Conservation (phyloP, 305 asterid genomes). For the Fraxinus floribunda region DNA sequence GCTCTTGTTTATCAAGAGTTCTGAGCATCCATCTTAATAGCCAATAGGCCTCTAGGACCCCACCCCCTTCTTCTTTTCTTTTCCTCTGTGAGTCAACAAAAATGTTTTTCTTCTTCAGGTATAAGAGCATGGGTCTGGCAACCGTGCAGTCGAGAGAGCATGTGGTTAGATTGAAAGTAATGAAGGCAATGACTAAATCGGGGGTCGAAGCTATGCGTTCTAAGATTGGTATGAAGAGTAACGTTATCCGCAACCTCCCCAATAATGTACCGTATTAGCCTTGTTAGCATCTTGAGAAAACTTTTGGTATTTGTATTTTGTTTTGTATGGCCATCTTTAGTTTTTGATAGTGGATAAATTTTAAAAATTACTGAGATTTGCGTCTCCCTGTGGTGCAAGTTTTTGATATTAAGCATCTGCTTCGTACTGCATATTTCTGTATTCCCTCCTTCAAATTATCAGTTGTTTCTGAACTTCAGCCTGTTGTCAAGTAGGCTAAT, state of each 20-base stretch:
- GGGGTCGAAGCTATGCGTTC: constrained; percentile 83
- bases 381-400: background rate
- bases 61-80: background rate
- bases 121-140: constrained; percentile 84
- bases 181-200: constrained; percentile 67
- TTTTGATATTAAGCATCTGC: background rate
- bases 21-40: background rate
- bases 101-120: constrained; percentile 42
- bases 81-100: background rate
- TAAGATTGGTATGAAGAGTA: constrained; percentile 89
- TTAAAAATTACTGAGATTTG: background rate
- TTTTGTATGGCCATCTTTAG: background rate
- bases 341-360: background rate
- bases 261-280: constrained; percentile 62
- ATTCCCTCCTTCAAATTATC: background rate
- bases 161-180: constrained; percentile 69
- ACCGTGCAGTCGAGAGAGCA: constrained; percentile 83
- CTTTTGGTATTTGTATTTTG: background rate
- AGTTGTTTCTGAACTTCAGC: background rate
- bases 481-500: background rate
- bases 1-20: constrained; percentile 1
- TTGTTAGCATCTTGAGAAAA: background rate
- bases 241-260: constrained; percentile 91
- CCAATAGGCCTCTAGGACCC: background rate
- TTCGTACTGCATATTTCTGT: background rate